Evolutionary conservation across 805 yeast species (phyloP), one percentile per base, ranked within the genome.

Genomic region (Teunomyces atbi): DNA sequence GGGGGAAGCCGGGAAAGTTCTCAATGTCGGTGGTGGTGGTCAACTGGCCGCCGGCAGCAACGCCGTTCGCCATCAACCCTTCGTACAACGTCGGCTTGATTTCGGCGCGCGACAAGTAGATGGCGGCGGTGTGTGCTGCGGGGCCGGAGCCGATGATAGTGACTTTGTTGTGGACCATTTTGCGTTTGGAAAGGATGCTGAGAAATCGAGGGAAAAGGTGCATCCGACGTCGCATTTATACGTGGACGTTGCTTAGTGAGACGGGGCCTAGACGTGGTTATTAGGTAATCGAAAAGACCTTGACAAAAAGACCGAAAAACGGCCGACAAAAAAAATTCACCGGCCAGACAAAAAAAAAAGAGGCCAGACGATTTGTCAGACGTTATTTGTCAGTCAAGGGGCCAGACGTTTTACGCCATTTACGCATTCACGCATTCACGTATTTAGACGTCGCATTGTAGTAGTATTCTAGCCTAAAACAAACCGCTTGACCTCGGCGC

Each of bases 61-160:
- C 80, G 58, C 99, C 99, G 70, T 94, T 94, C 55, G 99, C 99
- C 64, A 86, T 75, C 86, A 92, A 77, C 61, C 99, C 99, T 74
- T 94, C 99, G 72, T 90, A 94, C 58, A 94, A 69, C 26, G 87
- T 83, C 19, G 99, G 97, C 70, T 86, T 84, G 64, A 90, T 82
- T 77, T 94, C 99, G 36, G 99, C 99, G 71, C 99, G 85, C 26
- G 98, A 85, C 45, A 94, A 77, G 70, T 94, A 94, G 68, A 94
- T 89, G 55, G 99, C 99, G 43, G 99, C 99, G 37, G 99, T 94
- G 78, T 94, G 97, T 46, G 97, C 99, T 47, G 99, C 99, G 47
- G 99, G 99, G 59, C 99, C 99, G 45, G 97, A 91, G 38, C 99
- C 98, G 51, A 89, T 83, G 60, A 89, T 86, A 27, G 94, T 87